These are phyloP conservation scores for Achaetomiella virescens DNA, from an alignment of 495 filamentous ascomycete genomes.

Conservation along the genomic window DNA sequence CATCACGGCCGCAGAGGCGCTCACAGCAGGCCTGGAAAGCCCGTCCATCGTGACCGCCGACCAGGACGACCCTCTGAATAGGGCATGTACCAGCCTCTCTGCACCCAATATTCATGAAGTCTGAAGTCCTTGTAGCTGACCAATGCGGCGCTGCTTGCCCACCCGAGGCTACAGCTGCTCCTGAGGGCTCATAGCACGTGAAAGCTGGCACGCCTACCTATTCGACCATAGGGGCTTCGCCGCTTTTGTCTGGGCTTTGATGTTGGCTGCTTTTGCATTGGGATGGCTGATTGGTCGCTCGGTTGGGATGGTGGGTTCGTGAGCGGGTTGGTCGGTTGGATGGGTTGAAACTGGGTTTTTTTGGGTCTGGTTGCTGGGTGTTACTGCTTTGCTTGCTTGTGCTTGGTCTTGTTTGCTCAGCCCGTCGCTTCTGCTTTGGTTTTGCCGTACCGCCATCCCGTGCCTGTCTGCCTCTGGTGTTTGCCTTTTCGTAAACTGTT, in stretches of 20 bases:
- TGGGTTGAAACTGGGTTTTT: background rate
- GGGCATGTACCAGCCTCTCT: conserved; percentile 54
- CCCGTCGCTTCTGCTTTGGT: conserved; percentile 1
- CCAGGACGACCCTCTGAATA: conserved; percentile 62
- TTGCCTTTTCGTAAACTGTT: conserved; percentile 9
- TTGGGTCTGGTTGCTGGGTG: background rate
- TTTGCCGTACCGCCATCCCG: background rate
- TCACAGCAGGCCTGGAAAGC: conserved; percentile 52
- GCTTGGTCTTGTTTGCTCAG: background rate
- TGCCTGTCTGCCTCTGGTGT: background rate
- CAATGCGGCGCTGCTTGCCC: conserved; percentile 25
- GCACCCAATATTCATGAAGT: conserved; percentile 34
- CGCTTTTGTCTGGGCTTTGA: background rate
- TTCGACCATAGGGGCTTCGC: background rate
- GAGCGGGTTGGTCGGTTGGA: background rate
- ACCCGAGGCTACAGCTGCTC: conserved; percentile 36
- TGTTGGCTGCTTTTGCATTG: background rate
- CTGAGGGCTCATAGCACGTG: conserved; percentile 16
- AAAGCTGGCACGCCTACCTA: too few species aligned
- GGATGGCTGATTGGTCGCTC: background rate
- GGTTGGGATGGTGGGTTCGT: background rate
- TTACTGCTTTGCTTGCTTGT: background rate
- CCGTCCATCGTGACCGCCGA: conserved; percentile 55
- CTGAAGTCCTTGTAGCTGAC: conserved; percentile 13
- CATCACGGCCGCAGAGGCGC: conserved; percentile 56